A percentile compares a stretch with the other conserved stretches of the same genome.
Evolutionary conservation across 2,329 filamentous ascomycete species (phyloP).

Genomic region (Lachnellula arida): DNA sequence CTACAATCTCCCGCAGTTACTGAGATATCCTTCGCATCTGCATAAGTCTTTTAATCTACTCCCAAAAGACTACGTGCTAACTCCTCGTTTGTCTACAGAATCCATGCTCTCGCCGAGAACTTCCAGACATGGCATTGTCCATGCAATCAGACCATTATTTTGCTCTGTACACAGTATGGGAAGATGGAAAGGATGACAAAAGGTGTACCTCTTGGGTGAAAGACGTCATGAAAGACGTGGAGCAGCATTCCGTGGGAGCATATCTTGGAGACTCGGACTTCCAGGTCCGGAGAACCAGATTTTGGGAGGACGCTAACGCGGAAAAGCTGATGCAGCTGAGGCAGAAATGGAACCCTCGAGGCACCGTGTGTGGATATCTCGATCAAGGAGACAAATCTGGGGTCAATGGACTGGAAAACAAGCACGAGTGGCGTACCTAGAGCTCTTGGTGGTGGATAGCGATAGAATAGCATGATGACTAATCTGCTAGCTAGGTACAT

Average conservation of each 20-base stretch:
- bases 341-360: slow-evolving; percentile 40
- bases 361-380: slow-evolving; percentile 41
- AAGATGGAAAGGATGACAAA: slow-evolving; percentile 41
- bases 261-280: slow-evolving; percentile 54
- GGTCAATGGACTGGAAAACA: slow-evolving; percentile 39
- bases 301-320: slow-evolving; percentile 43
- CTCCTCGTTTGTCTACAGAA: slow-evolving; percentile 10
- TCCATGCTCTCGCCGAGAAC: slow-evolving; percentile 38
- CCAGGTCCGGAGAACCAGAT: slow-evolving; percentile 41
- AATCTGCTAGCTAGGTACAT: no score
- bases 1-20: no score
- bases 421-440: slow-evolving; percentile 33
- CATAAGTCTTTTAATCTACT: no score
- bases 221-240: slow-evolving; percentile 37
- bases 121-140: slow-evolving; percentile 49
- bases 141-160: slow-evolving; percentile 55
- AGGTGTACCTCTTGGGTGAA: slow-evolving; percentile 42
- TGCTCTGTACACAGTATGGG: slow-evolving; percentile 48
- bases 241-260: slow-evolving; percentile 41
- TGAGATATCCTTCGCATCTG: no score
- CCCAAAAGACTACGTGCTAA: no score
- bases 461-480: neutral
- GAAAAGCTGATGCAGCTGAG: slow-evolving; percentile 40
- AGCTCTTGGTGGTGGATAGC: neutral
- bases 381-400: slow-evolving; percentile 41